Evolutionary conservation across 164 flowering plant genomes (phyloP).

Genomic region (Warburgia ugandensis): DNA sequence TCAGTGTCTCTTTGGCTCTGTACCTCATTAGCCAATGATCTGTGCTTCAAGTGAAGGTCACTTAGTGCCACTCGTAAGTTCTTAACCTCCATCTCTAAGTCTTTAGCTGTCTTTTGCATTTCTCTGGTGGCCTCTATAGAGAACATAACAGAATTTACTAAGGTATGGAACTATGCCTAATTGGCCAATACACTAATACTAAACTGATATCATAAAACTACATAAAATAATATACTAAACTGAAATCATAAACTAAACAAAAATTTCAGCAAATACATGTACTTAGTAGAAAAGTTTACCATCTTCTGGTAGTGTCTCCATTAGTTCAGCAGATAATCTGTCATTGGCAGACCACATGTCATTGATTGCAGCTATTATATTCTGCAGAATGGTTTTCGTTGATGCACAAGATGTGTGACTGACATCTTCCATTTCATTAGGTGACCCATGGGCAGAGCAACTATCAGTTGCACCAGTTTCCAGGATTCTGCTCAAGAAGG

Average conservation of each 20-base stretch:
- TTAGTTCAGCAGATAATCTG: constrained; percentile 28
- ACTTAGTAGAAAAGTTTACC: constrained; percentile 56
- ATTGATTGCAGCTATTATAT: constrained; percentile 45
- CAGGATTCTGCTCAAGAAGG: constrained; percentile 56
- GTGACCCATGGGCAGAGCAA: constrained; percentile 37
- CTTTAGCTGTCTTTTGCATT: constrained; percentile 25
- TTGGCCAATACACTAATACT: too few relatives aligned
- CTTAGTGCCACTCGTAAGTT: constrained; percentile 40
- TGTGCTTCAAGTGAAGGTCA: constrained; percentile 72
- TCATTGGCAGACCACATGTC: constrained; percentile 44
- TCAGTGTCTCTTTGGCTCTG: constrained; percentile 41
- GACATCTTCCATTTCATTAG: constrained; percentile 34
- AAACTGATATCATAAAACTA: too few relatives aligned
- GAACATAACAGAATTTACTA: constrained; percentile 4
- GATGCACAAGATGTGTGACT: constrained; percentile 17
- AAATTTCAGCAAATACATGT: too few relatives aligned
- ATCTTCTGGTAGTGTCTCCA: constrained; percentile 36
- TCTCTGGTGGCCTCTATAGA: constrained; percentile 38
- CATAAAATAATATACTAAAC: too few relatives aligned
- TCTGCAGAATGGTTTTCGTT: constrained; percentile 31
- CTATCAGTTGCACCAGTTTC: constrained; percentile 85
- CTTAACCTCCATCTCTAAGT: constrained; percentile 43
- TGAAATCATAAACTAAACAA: too few relatives aligned
- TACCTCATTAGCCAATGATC: constrained; percentile 39
- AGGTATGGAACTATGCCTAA: constrained; percentile 3